Evolutionary conservation across 208 protist species (phyloP), one percentile per base, ranked within the genome.

Genomic region (Herpetomonas samuelpessoai): DNA sequence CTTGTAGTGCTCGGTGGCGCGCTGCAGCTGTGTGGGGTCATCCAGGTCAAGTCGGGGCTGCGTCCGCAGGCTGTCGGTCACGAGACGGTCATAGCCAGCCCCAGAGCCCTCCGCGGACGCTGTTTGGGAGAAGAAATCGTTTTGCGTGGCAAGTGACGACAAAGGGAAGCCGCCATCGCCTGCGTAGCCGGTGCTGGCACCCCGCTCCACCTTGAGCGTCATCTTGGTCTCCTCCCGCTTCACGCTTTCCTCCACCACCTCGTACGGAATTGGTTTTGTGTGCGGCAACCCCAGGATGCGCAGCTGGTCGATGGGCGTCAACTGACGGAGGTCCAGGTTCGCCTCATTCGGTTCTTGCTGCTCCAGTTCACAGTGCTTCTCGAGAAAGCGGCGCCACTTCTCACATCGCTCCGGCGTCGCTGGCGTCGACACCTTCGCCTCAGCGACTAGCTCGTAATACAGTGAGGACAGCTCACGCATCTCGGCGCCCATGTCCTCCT

Each of bases 371-470:
- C 84, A 91, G 65, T 96, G 83, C 24, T 76, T 57, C 29, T 66
- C 10, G 47, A 96, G 73, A 62, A 96, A 96, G 18, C 53, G 70
- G 16, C 77, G 71, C 86, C 89, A 96, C 62, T 84, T 86, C 41
- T 79, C 72, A 50, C 86, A 91, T 2, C 89, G 73, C 57, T 93
- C 84, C 41, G 67, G 65, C 6, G 89, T 96, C 2, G 83, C 67
- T 3, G 84, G 84, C 48, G 70, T 52, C 44, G 83, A 91, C 22
- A 74, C 75, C 63, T 93, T 93, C 26, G 89, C 89, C 76, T 93
- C 86, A 2, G 81, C 62, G 0, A 96, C 82, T 30, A 96, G 82
- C 56, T 90, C 83, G 60, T 92, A 96, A 61, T 93, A 96, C 38
- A 88, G 66, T 26, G 81, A 58, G 19, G 89, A 85, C 9, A 96